Evolutionary conservation across 371 early-diverging fungal species (phyloP).

Genomic region (Synchytrium microbalum): DNA sequence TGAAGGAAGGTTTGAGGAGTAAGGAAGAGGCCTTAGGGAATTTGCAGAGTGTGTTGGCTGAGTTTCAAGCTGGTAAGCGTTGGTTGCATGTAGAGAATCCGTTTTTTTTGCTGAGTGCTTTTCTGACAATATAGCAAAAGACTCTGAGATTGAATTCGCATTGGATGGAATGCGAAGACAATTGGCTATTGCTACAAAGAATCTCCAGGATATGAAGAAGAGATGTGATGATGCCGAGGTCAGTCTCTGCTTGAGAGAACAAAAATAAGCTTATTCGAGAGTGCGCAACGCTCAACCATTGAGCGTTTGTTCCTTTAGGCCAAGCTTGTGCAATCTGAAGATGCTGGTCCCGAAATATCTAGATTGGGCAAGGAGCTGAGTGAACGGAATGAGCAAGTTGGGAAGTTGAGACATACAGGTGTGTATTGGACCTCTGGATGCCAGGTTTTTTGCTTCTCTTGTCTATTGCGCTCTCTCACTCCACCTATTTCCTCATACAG

Average conservation of each 20-base stretch:
- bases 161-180: conserved; percentile 60
- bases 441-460: neutral
- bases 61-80: conserved; percentile 68
- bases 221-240: conserved; percentile 57
- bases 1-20: conserved; percentile 40
- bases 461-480: neutral
- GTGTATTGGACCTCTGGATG: conserved; percentile 8
- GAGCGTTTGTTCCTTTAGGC: neutral
- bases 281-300: too few relatives aligned
- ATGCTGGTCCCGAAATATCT: conserved; percentile 34
- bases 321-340: conserved; percentile 7
- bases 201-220: conserved; percentile 50
- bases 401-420: conserved; percentile 72
- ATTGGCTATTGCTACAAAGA: conserved; percentile 39
- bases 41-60: conserved; percentile 75
- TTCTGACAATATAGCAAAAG: conserved; percentile 37
- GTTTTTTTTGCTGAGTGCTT: neutral
- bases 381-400: conserved; percentile 65
- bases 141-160: conserved; percentile 69
- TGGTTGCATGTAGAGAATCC: conserved; percentile 6
- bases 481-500: conserved; percentile 18
- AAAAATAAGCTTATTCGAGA: conserved; percentile 6
- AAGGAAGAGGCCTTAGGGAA: conserved; percentile 61
- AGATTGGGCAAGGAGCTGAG: conserved; percentile 63
- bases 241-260: conserved; percentile 5